Conservation (phyloP, 495 filamentous ascomycete species). For the Aspergillus nidulans region DNA sequence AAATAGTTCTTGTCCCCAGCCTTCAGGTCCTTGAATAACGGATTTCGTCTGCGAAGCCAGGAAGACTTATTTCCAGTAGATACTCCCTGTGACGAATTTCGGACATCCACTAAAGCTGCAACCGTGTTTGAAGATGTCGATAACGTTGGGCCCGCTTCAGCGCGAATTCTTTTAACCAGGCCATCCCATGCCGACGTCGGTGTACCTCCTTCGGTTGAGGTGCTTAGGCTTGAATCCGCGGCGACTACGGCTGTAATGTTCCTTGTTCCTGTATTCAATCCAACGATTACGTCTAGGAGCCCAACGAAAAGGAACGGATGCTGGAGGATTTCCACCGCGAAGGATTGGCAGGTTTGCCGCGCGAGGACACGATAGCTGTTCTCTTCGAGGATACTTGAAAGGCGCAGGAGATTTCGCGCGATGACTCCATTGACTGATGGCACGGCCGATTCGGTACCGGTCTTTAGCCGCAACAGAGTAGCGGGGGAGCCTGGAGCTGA, state of each 20-base stretch:
- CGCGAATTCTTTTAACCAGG: slow-evolving; percentile 33
- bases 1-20: slow-evolving; percentile 40
- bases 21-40: slow-evolving; percentile 41
- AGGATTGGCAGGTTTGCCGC: slow-evolving; percentile 71
- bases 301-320: slow-evolving; percentile 86
- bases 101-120: slow-evolving; percentile 37
- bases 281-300: slow-evolving; percentile 71
- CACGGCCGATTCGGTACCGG: slow-evolving; percentile 85
- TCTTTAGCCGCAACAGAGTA: slow-evolving; percentile 83
- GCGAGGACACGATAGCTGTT: slow-evolving; percentile 59
- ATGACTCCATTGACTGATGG: slow-evolving; percentile 85
- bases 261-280: slow-evolving; percentile 55
- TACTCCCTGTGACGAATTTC: slow-evolving; percentile 43
- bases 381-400: slow-evolving; percentile 67
- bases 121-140: slow-evolving; percentile 34
- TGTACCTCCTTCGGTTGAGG: slow-evolving; percentile 20
- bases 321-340: slow-evolving; percentile 85
- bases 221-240: slow-evolving; percentile 9
- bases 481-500: slow-evolving; percentile 64
- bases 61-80: slow-evolving; percentile 46
- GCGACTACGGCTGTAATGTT: slow-evolving; percentile 40
- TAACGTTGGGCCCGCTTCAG: slow-evolving; percentile 35
- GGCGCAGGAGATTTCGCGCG: slow-evolving; percentile 76
- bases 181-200: slow-evolving; percentile 34
- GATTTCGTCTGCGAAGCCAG: slow-evolving; percentile 51